Evolutionary conservation across 2,329 filamentous ascomycete genomes (phyloP).

Genomic region (Fusarium papillatum): DNA sequence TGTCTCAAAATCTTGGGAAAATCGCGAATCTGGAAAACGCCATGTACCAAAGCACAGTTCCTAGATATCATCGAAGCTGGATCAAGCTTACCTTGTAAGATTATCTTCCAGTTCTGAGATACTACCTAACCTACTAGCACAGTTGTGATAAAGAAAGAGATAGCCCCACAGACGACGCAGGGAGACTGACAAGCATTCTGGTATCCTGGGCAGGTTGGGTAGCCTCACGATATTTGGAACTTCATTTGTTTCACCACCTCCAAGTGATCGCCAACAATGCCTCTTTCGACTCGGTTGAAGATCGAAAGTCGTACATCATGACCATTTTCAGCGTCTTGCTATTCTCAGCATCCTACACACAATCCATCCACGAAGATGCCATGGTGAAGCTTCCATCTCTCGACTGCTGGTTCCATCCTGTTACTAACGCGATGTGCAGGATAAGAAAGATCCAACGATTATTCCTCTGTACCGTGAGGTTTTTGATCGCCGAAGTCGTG

Average conservation of each 20-base stretch:
- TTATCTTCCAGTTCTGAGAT: background rate
- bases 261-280: background rate
- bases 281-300: background rate
- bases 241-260: background rate
- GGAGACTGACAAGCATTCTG: background rate
- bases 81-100: background rate
- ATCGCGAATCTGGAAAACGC: background rate
- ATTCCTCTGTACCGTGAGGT: background rate
- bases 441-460: background rate
- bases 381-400: background rate
- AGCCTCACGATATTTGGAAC: background rate
- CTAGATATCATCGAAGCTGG: background rate
- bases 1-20: background rate
- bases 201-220: background rate
- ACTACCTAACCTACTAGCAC: background rate
- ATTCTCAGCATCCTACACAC: accelerated
- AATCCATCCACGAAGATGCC: background rate
- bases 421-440: background rate
- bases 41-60: background rate
- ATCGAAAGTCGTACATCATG: background rate
- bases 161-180: background rate
- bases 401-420: background rate
- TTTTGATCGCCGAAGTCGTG: background rate
- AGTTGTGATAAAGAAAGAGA: background rate
- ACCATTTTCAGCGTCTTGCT: background rate